Evolutionary conservation across 352 stramenopile species (phyloP), one percentile per base, ranked within the genome.

Genomic region (Phytophthora macrochlamydospora): DNA sequence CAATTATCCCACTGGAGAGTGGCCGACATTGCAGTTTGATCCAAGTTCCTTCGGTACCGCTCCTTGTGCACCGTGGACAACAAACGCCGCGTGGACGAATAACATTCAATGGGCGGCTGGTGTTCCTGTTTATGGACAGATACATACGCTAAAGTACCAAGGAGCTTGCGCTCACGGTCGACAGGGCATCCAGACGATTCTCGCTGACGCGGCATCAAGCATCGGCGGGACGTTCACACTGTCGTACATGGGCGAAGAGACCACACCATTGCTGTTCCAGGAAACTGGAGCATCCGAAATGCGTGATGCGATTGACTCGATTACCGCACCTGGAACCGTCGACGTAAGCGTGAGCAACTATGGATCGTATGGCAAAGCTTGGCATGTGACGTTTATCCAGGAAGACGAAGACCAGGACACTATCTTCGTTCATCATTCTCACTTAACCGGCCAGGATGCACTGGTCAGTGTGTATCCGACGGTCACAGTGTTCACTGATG

Each of bases 211-310:
- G 2, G 56, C 65, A 1, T 98, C 92, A 30, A 85, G 81, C 1
- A 84, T 99, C 9, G 86, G 85, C 12, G 96, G 96, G 0, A 91
- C 79, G 28, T 99, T 99, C 56, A 91, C 80, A 4, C 69, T 99
- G 0, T 90, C 79, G 5, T 98, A 98, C 65, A 72, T 89, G 37
- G 80, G 78, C 2, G 73, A 96, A 70, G 78, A 87, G 59, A 98
- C 93, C 0, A 45, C 59, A 11, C 62, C 79, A 0, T 59, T 99
- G 32, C 50, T 67, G 1, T 90, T 83, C 51, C 70, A 79, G 83
- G 87, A 71, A 60, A 98, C 85, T 46, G 91, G 90, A 5, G 82
- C 85, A 1, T 79, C 81, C 2, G 81, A 87, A 31, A 85, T 99
- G 70, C 89, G 91, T 6, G 83, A 81, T 13, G 92, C 90, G 2